These are phyloP conservation scores for Lachnellula arida DNA, from an alignment of 2,329 filamentous ascomycete species.

Conservation along the genomic window DNA sequence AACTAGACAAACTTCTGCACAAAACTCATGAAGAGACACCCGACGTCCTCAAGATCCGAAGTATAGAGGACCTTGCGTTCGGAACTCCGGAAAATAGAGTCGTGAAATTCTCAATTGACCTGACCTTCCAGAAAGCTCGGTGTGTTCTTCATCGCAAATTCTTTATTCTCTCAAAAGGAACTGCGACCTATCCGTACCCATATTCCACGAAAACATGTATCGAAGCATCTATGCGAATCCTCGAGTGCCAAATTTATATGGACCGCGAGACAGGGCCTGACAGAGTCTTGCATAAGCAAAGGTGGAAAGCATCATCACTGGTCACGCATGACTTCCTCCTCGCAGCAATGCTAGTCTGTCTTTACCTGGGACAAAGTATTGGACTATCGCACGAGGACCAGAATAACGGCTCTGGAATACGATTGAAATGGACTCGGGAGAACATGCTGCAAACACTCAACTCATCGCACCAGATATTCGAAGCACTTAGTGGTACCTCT, in stretches of 20 bases:
- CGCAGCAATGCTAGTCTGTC: conserved; percentile 25
- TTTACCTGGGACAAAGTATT: conserved; percentile 21
- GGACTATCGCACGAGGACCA: neutral
- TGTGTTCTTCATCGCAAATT: conserved; percentile 1
- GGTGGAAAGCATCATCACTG: conserved; percentile 21
- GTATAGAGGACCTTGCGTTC: conserved; percentile 31
- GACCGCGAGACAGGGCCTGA: neutral
- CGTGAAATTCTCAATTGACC: neutral
- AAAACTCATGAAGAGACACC: conserved; percentile 38
- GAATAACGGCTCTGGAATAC: conserved; percentile 4
- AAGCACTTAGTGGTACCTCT: conserved; percentile 9
- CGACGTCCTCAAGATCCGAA: neutral
- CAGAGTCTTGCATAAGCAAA: neutral
- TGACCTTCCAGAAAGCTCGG: neutral
- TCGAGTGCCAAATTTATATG: conserved; percentile 39
- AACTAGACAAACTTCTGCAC: conserved; percentile 44
- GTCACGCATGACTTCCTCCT: conserved; percentile 24
- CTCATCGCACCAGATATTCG: conserved; percentile 21
- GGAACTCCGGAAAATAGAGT: conserved; percentile 44
- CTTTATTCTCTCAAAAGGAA: conserved; percentile 36
- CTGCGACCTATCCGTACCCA: conserved; percentile 38
- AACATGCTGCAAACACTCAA: conserved; percentile 18
- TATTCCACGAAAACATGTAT: conserved; percentile 49
- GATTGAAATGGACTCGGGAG: conserved; percentile 17
- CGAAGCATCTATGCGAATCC: conserved; percentile 41